Evolutionary conservation across 306 rosid species (phyloP), one percentile per base, ranked within the genome.

Genomic region (Lithocarpus polystachyus): DNA sequence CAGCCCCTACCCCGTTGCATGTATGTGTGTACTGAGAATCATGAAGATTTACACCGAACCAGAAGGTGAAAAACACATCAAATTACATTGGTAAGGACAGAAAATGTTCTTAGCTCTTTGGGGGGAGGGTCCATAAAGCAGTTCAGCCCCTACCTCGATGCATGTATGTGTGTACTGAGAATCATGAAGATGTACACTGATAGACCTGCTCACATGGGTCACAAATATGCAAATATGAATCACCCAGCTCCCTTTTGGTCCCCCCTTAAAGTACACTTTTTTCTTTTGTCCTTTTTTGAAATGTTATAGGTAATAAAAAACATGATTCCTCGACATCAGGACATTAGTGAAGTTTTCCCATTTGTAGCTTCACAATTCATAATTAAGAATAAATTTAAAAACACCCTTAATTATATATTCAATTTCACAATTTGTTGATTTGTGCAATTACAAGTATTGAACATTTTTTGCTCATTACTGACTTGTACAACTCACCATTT

Each of bases 171-270:
- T 22, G 29, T 22, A 1, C 5, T 62, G 29, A 33, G 52, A 51
- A 62, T 43, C 56, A 62, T 72, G 79, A 70, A 72, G 68, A 80
- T 19, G 59, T 55, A 74, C 75, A 75, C 76, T 60, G 33, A 33
- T 72, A 80, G 68, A 56, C 31, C 54, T 62, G 84, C 57, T 73
- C 57, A 67, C 77, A 72, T 84, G 82, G 61, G 69, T 84, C 73
- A 28, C 37, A 61, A 73, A 61, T 12, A 72, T 68, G 43, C 56
- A 13, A 13, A 74, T 70, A 40, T 45, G 56, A 53, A 53, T 79
- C 81, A 83, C 18, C 69, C 20, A 35, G 70, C 54, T 75, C 81
- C 56, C 22, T 62, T 82, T 48, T 28, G 79, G 81, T 64, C 84
- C 79, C 79, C 72, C 14, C 12, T 2, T 51, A 40, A 40, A 2